Percentiles rank a stretch among this genome's conserved stretches.
phyloP scores from a whole-genome alignment of 1,284 basidiomycete genomes.

The Hymenochaete sp. region DNA sequence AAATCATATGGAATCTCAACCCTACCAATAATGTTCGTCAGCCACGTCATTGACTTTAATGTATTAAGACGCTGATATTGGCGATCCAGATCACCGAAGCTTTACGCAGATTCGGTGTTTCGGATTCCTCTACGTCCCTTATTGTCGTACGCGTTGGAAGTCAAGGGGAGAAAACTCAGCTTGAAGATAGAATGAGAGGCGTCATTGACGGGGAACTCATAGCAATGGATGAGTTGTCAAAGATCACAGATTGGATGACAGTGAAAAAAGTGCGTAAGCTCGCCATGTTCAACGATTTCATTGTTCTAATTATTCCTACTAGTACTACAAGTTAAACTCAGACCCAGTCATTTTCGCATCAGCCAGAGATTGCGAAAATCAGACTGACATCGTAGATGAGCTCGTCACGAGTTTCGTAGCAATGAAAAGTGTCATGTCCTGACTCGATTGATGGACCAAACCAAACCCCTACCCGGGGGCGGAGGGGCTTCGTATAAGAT shows the following conservation, averaged over 20 bases:
- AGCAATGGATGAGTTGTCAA: slow-evolving; percentile 37
- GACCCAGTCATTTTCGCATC: slow-evolving; percentile 39
- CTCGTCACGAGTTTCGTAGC: slow-evolving; percentile 71
- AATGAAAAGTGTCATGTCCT: slow-evolving; percentile 65
- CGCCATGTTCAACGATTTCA: background rate
- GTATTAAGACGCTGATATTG: background rate
- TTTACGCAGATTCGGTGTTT: slow-evolving; percentile 76
- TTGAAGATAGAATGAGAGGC: too few species aligned
- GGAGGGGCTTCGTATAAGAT: too few species aligned
- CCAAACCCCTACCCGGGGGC: background rate
- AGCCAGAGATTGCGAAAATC: slow-evolving; percentile 30
- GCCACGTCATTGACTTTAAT: background rate
- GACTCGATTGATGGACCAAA: too few species aligned
- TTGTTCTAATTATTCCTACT: slow-evolving; percentile 6
- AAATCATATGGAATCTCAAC: slow-evolving; percentile 76
- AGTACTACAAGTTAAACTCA: slow-evolving; percentile 72
- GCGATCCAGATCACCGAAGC: slow-evolving; percentile 73
- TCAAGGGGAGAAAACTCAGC: too few species aligned
- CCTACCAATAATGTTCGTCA: slow-evolving; percentile 71
- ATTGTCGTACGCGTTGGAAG: slow-evolving; percentile 61
- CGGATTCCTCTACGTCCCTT: slow-evolving; percentile 56
- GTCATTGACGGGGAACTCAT: slow-evolving; percentile 50
- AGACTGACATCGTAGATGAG: slow-evolving; percentile 46
- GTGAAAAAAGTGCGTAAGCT: slow-evolving; percentile 56
- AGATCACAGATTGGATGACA: slow-evolving; percentile 59